Evolutionary conservation across 306 rosid genomes (phyloP).

Genomic region (barrel medic (Medicago truncatula)): MtrunA17r5.0-ANR NC_053046.1:31602001-31602500

Average conservation of each 20-base stretch:
- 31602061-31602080: too few relatives aligned
- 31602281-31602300: slow-evolving; percentile 88
- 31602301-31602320: slow-evolving; percentile 83
- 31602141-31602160: background rate
- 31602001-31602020: background rate
- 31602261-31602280: slow-evolving; percentile 86
- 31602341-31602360: slow-evolving; percentile 83
- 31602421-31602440: background rate
- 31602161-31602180: background rate
- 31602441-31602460: background rate
- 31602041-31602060: too few relatives aligned
- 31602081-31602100: background rate
- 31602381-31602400: slow-evolving; percentile 91
- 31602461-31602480: too few relatives aligned
- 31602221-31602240: slow-evolving; percentile 71
- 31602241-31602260: slow-evolving; percentile 92
- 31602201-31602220: slow-evolving; percentile 66
- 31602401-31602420: slow-evolving; percentile 55
- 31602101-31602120: background rate
- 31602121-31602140: background rate
- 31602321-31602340: slow-evolving; percentile 95
- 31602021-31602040: background rate
- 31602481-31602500: slow-evolving; percentile 71
- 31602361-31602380: slow-evolving; percentile 89
- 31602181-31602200: background rate